Base-by-base conservation (phyloP, 768 basidiomycete genomes). In the Kondoa subrosea region DNA sequence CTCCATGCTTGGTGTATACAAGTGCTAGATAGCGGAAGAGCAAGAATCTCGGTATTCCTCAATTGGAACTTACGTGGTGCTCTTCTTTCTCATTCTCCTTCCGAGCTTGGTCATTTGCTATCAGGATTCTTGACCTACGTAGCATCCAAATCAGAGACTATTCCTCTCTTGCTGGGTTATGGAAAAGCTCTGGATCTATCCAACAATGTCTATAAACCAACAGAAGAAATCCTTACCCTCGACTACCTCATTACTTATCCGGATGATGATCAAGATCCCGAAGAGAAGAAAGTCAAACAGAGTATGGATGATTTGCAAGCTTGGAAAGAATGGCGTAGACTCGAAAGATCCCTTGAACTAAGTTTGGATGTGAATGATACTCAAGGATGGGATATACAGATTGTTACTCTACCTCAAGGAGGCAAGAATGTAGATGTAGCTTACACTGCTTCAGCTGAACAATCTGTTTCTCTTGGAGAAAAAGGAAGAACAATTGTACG, bases 281-380 rank as follows among this genome's bases (percentile, higher is more conserved):
- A 78, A 72, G 1, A 82, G 78, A 25, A 87, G 69, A 3, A 78
- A 76, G 1, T 81, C 80, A 12, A 87, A 73, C 31, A 85, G 75
- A 1, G 82, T 65, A 76, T 87, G 68, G 85, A 87, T 57, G 86
- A 86, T 66, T 76, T 89, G 21, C 81, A 84, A 68, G 80, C 80
- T 1, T 73, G 83, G 65, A 83, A 50, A 57, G 89, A 89, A 74
- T 82, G 83, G 66, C 80, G 82, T 66, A 81, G 88, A 57, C 79
- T 89, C 21, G 85, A 84, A 25, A 82, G 90, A 50, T 29, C 62
- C 14, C 16, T 70, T 1, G 69, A 70, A 57, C 25, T 70, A 1
- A 15, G 40, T 1, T 21, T 70, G 27, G 66, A 60, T 17, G 31
- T 66, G 12, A 4, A 33, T 1, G 17, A 50, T 21, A 34, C 21